Evolutionary conservation across 2,329 filamentous ascomycete species (phyloP).

Genomic region (Penicillium sp.): DNA sequence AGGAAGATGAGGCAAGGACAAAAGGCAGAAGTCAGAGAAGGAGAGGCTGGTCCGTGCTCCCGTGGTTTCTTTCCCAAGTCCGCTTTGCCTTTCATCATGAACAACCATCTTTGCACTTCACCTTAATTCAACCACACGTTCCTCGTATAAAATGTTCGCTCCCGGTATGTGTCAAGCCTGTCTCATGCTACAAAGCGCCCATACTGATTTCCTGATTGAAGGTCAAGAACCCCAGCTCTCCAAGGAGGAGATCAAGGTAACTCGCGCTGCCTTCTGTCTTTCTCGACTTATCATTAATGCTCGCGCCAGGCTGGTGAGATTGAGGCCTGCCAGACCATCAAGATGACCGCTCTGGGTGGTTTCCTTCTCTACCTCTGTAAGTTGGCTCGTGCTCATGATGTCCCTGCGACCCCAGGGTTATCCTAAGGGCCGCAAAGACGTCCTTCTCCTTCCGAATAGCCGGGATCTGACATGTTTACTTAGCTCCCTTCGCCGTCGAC

Average conservation of each 20-base stretch:
- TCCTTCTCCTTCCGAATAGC: neutral
- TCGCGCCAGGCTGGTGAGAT: slow-evolving; percentile 46
- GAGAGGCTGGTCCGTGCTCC: slow-evolving; percentile 26
- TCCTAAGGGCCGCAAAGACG: neutral
- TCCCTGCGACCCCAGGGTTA: neutral
- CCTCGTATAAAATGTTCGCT: slow-evolving; percentile 28
- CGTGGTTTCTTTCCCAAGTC: slow-evolving; percentile 23
- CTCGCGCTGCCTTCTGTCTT: neutral
- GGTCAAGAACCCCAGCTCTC: slow-evolving; percentile 43
- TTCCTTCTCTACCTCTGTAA: slow-evolving; percentile 60
- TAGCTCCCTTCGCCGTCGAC: slow-evolving; percentile 49
- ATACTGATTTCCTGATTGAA: slow-evolving; percentile 10
- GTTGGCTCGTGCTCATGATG: slow-evolving; percentile 22
- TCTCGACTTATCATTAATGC: neutral
- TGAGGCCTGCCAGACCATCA: slow-evolving; percentile 52
- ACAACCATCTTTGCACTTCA: slow-evolving; percentile 7
- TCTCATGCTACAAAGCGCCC: neutral
- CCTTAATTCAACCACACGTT: neutral
- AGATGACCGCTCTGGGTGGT: slow-evolving; percentile 52
- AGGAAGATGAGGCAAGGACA: slow-evolving; percentile 3
- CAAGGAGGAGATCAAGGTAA: slow-evolving; percentile 45
- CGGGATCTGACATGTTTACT: neutral
- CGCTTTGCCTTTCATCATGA: slow-evolving; percentile 2
- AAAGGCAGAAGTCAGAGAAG: slow-evolving; percentile 18
- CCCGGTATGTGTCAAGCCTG: slow-evolving; percentile 23